Base-by-base conservation (phyloP, 768 basidiomycete genomes). In the Russula abietina region DNA sequence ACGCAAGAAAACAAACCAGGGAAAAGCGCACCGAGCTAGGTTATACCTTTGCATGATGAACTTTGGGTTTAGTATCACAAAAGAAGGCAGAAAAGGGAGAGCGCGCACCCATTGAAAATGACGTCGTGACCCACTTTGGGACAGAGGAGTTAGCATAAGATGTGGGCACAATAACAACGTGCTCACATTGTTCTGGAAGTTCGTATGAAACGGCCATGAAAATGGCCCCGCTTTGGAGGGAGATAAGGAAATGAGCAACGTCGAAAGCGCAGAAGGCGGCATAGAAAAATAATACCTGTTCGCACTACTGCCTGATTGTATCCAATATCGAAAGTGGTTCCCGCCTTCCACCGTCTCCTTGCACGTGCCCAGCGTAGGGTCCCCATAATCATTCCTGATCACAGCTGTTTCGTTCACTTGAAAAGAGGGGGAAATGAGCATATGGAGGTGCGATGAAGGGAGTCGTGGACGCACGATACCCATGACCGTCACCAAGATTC, bases 291-390 rank as follows among this genome's bases (percentile, higher is more conserved):
- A 80, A 50, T 57, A 84, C 86, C 80, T 88, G 68, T 91, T 78
- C 7, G 77, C 85, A 3, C 72, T 32, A 14, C 75, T 64, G 0
- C 91, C 92, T 62, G 90, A 80, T 75, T 95, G 93, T 6, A 79
- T 73, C 93, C 92, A 95, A 72, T 93, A 95, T 45, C 93, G 83
- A 71, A 93, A 83, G 71, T 97, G 93, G 70, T 89, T 82, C 7
- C 94, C 94, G 2, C 93, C 93, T 67, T 89, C 71, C 46, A 95
- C 80, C 2, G 91, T 89, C 74, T 97, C 93, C 67, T 81, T 76
- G 74, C 94, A 96, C 1, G 93, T 83, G 0, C 94, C 94, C n/a
- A 94, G 73, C 56, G 84, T 76, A 0, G 85, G 82, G 68, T 96
- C 85, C 9, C 84, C 85, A 71, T 91, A 98, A 70, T 93, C 82